phyloP scores from a whole-genome alignment of 202 grass and related monocot species.

The Hordeum pubiflorum region DNA sequence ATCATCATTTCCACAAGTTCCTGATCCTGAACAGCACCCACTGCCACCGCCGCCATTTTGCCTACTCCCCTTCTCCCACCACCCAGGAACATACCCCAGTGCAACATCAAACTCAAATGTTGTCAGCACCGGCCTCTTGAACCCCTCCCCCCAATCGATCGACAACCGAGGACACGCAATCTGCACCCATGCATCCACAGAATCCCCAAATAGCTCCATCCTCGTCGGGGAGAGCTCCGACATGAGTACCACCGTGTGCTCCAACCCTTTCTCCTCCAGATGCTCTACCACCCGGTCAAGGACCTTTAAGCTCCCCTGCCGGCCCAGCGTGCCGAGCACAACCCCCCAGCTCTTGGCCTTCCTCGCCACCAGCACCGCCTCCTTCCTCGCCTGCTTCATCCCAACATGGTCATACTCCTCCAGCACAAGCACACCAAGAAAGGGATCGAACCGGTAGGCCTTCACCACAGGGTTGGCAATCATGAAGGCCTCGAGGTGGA shows the following conservation, averaged over 20 bases:
- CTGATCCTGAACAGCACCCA: slow-evolving; percentile 29
- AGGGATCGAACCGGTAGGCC: slow-evolving; percentile 82
- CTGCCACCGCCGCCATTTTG: background rate
- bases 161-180: slow-evolving; percentile 87
- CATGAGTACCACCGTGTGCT: slow-evolving; percentile 79
- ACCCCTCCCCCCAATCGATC: slow-evolving; percentile 91
- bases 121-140: slow-evolving; percentile 72
- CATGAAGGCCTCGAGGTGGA: slow-evolving; percentile 96
- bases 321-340: slow-evolving; percentile 67
- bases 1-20: slow-evolving; percentile 14
- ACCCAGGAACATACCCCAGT: slow-evolving; percentile 68
- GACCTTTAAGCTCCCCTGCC: slow-evolving; percentile 70
- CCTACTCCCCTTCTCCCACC: slow-evolving; percentile 67
- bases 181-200: slow-evolving; percentile 82
- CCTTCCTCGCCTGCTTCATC: slow-evolving; percentile 87
- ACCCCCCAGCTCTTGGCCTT: slow-evolving; percentile 72
- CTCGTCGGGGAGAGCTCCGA: slow-evolving; percentile 75
- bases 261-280: slow-evolving; percentile 82
- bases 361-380: slow-evolving; percentile 55
- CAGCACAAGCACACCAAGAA: slow-evolving; percentile 63
- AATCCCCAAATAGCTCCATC: slow-evolving; percentile 79
- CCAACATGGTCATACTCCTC: slow-evolving; percentile 83
- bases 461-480: slow-evolving; percentile 79
- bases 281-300: slow-evolving; percentile 76
- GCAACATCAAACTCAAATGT: slow-evolving; percentile 92